A percentile compares a stretch with the other conserved stretches of the same genome.
Conservation (phyloP, 805 yeast genomes). For the Candida peoriensis region DNA sequence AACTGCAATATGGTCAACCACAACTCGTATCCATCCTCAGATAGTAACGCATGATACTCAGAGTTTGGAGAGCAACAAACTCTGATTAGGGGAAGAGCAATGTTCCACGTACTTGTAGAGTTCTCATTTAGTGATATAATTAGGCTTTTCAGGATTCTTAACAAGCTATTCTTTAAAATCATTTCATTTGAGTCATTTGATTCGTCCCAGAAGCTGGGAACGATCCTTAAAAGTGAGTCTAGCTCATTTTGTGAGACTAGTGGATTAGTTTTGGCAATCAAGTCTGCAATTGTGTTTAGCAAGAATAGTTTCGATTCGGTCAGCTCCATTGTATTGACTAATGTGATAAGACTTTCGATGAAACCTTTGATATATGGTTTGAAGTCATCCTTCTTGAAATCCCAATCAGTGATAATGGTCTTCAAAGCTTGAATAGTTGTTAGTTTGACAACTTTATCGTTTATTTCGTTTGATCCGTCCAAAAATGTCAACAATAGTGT, state of each 20-base stretch:
- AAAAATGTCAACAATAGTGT: slow-evolving; percentile 49
- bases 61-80: slow-evolving; percentile 59
- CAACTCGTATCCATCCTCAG: slow-evolving; percentile 84
- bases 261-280: slow-evolving; percentile 64
- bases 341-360: slow-evolving; percentile 41
- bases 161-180: slow-evolving; percentile 44
- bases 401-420: slow-evolving; percentile 79
- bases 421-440: slow-evolving; percentile 69
- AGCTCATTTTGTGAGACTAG: slow-evolving; percentile 47
- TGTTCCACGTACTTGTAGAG: slow-evolving; percentile 43
- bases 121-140: slow-evolving; percentile 51
- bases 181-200: slow-evolving; percentile 39
- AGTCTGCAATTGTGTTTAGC: slow-evolving; percentile 58
- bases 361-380: slow-evolving; percentile 56
- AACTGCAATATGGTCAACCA: slow-evolving; percentile 71
- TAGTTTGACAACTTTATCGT: slow-evolving; percentile 78
- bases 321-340: slow-evolving; percentile 46
- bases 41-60: slow-evolving; percentile 47
- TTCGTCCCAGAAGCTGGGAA: slow-evolving; percentile 77
- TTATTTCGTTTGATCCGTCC: slow-evolving; percentile 36
- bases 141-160: slow-evolving; percentile 54
- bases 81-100: slow-evolving; percentile 60
- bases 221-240: slow-evolving; percentile 43
- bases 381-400: slow-evolving; percentile 65
- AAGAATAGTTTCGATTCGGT: slow-evolving; percentile 77